These are phyloP conservation scores for Phialocephala subalpina DNA, from an alignment of 2,329 filamentous ascomycete genomes.

Conservation along the genomic window DNA sequence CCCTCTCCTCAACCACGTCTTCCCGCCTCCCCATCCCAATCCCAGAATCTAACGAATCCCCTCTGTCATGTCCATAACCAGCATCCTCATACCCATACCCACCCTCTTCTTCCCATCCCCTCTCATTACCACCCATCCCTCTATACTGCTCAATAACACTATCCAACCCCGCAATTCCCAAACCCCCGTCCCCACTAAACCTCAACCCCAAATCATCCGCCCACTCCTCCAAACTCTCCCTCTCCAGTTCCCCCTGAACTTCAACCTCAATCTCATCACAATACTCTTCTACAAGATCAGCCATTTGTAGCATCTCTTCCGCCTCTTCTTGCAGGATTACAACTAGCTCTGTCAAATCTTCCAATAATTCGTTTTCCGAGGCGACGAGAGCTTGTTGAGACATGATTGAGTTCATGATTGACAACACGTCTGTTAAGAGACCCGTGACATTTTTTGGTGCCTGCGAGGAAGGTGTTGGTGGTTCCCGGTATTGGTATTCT, in stretches of 20 bases:
- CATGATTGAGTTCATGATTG: slow-evolving; percentile 34
- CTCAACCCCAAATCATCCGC: slow-evolving; percentile 3
- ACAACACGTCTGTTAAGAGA: slow-evolving; percentile 30
- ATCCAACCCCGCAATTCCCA: neutral
- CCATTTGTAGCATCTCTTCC: slow-evolving; percentile 28
- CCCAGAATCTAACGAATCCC: slow-evolving; percentile 13
- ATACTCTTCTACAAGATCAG: slow-evolving; percentile 31
- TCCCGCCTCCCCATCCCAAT: slow-evolving; percentile 10
- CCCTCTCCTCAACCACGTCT: neutral
- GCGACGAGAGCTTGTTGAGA: slow-evolving; percentile 14
- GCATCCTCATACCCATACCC: neutral
- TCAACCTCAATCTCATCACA: slow-evolving; percentile 27
- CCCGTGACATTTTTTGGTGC: slow-evolving; percentile 30
- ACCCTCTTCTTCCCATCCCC: neutral
- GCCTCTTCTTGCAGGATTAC: slow-evolving; percentile 37
- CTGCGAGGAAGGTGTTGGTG: slow-evolving; percentile 22
- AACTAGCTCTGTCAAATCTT: slow-evolving; percentile 30
- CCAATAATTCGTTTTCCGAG: slow-evolving; percentile 26
- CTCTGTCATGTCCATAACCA: slow-evolving; percentile 3
- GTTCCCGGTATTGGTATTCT: slow-evolving; percentile 6
- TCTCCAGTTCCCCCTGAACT: slow-evolving; percentile 16
- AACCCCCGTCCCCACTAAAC: neutral
- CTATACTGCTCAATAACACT: neutral
- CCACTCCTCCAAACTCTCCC: neutral
- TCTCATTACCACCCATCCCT: neutral